Conservation (phyloP, 1,284 basidiomycete species). For the Rhodotorula sp. region DNA sequence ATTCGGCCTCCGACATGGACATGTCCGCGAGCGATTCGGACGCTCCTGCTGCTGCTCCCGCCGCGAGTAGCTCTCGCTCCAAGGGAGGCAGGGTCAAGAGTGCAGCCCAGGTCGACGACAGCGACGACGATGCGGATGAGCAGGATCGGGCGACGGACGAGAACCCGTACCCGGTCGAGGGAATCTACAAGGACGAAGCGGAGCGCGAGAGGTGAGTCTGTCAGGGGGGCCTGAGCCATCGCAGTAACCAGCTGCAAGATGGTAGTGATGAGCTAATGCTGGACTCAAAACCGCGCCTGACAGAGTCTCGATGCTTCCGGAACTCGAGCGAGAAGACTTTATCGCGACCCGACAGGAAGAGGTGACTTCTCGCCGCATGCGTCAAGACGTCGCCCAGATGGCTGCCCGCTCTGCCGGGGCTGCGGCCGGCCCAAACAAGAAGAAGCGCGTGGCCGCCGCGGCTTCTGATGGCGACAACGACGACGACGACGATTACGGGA, state of each 20-base stretch:
- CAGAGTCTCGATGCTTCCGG: conserved; percentile 75
- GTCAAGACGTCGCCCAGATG: conserved; percentile 71
- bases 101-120: conserved; percentile 9
- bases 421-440: conserved; percentile 54
- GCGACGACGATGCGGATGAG: conserved; percentile 27
- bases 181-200: conserved; percentile 77
- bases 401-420: conserved; percentile 63
- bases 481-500: conserved; percentile 50
- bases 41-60: conserved; percentile 16
- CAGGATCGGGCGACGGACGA: conserved; percentile 13
- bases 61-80: conserved; percentile 5
- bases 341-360: conserved; percentile 76
- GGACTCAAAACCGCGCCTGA: too few relatives aligned
- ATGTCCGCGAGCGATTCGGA: conserved; percentile 45
- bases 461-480: conserved; percentile 29
- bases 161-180: conserved; percentile 72
- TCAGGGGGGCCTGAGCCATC: too few relatives aligned
- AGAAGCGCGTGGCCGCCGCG: not conserved
- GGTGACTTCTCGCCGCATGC: conserved; percentile 72
- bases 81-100: conserved; percentile 11
- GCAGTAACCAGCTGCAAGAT: conserved; percentile 10
- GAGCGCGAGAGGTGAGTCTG: conserved; percentile 53
- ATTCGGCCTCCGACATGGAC: conserved; percentile 42
- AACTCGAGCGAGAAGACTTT: conserved; percentile 83
- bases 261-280: conserved; percentile 41